Evolutionary conservation across 1,139 yeast genomes (phyloP), one percentile per base, ranked within the genome.

Genomic region (Yamadazyma atlantica): DNA sequence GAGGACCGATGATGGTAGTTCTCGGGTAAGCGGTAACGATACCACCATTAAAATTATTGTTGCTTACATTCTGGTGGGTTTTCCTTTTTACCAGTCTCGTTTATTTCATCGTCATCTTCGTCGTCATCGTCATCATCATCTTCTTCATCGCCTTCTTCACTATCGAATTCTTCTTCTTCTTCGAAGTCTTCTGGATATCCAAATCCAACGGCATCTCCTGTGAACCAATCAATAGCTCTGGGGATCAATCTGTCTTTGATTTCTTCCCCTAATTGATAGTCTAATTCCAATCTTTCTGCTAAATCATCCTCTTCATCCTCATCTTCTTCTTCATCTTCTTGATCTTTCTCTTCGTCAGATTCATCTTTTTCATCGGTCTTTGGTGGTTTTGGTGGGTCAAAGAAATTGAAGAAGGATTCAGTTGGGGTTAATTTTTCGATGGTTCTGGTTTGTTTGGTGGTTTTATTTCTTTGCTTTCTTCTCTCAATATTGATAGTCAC

Each of bases 381-480:
- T 40, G 94, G 90, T 24, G 89, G 80, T 65, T 76, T 77, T 54
- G 97, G 98, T 28, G 98, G 98, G 55, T 80, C 87, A 64, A 92
- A 94, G 69, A 92, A 92, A 69, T 85, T 85, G 78, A 92, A 92
- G 72, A 92, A 92, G 18, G 97, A 88, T 56, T 87, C 96, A 37
- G 83, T 80, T 16, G 97, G 97, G 10, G 96, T 83, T 54, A 89
- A 75, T 69, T 92, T 90, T 65, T 92, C 97, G 54, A 92, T 85
- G 33, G 96, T 89, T 65, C 99, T 83, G 22, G 96, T 92, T 60
- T 94, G 97, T 66, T 89, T 89, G 44, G 99, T 92, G 62, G 85
- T 89, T 73, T 92, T 94, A 67, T 94, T 94, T 69, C 98, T 84
- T 71, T 92, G 99, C 68, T 92, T 92, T 69, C 97, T 85, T 75